A percentile compares a stretch with the other conserved stretches of the same genome.
These are phyloP conservation scores for Fraxinus excelsior DNA, from an alignment of 257 asterid genomes.

Conservation along the genomic window DNA sequence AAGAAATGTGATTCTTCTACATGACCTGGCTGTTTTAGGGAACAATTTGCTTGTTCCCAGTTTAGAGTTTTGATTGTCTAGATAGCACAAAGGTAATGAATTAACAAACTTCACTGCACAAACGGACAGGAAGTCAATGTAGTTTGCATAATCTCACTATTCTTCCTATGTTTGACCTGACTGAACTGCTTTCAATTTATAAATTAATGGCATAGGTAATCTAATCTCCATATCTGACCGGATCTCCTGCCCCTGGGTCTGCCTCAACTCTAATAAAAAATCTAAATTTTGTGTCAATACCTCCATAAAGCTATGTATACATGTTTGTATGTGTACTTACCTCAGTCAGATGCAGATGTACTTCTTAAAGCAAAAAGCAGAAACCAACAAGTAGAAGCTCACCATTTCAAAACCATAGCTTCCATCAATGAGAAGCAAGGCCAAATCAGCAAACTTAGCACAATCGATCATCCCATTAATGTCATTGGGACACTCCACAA, in stretches of 20 bases:
- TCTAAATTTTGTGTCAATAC: neutral
- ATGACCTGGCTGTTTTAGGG: neutral
- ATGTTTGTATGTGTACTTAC: neutral
- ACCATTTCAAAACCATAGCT: slow-evolving; percentile 99
- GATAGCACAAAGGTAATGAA: neutral
- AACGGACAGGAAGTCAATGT: neutral
- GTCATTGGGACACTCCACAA: slow-evolving; percentile 98
- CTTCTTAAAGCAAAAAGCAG: neutral
- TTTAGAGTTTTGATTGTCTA: neutral
- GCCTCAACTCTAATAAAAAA: neutral
- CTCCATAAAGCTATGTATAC: neutral
- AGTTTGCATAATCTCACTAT: neutral
- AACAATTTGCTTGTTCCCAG: slow-evolving; percentile 14
- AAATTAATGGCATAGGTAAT: neutral
- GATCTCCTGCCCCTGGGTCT: neutral
- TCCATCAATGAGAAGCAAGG: slow-evolving; percentile 94
- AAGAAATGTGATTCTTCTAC: neutral
- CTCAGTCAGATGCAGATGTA: neutral
- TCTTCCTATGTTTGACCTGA: neutral
- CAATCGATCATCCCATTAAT: slow-evolving; percentile 99
- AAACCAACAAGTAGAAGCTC: slow-evolving; percentile 24
- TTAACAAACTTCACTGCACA: neutral
- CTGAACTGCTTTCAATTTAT: neutral
- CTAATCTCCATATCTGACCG: neutral
- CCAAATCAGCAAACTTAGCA: slow-evolving; percentile 92